Conservation (phyloP, 495 filamentous ascomycete species). For the Trypethelium eluteriae region DNA sequence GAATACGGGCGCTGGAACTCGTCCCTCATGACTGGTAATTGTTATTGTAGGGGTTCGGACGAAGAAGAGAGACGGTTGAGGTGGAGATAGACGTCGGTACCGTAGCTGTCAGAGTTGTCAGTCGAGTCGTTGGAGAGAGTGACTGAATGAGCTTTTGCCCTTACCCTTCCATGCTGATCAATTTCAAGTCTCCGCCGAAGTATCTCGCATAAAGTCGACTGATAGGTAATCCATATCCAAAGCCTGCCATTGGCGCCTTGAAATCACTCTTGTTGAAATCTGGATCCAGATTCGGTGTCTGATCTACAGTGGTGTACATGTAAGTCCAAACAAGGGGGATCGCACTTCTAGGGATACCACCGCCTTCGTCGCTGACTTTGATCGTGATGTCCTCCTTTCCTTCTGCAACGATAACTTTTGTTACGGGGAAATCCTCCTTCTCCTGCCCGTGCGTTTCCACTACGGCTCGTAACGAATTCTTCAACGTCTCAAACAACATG, state of each 20-base stretch:
- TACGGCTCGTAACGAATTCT: conserved; percentile 93
- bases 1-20: conserved; percentile 33
- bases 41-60: conserved; percentile 95
- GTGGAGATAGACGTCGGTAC: conserved; percentile 96
- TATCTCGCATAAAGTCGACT: conserved; percentile 90
- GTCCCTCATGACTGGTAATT: conserved; percentile 94
- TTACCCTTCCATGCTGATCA: conserved; percentile 99
- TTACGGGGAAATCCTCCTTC: conserved; percentile 89
- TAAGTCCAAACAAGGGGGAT: conserved; percentile 99
- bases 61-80: conserved; percentile 91
- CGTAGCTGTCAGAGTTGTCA: conserved; percentile 58
- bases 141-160: conserved; percentile 30
- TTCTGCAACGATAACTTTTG: conserved; percentile 93
- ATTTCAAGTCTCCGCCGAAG: conserved; percentile 91
- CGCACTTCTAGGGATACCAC: conserved; percentile 80
- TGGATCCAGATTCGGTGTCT: conserved; percentile 87
- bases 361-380: conserved; percentile 93
- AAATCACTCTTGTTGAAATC: conserved; percentile 99
- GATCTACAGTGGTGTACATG: conserved; percentile 98
- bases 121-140: not conserved
- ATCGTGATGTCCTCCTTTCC: conserved; percentile 98
- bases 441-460: conserved; percentile 94
- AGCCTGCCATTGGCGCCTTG: conserved; percentile 98
- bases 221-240: conserved; percentile 92
- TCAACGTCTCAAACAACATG: conserved; percentile 98